Percentiles rank a stretch among this genome's conserved stretches.
Conservation (phyloP, 345 rosid genomes). For the Gossypium anomalum region DNA sequence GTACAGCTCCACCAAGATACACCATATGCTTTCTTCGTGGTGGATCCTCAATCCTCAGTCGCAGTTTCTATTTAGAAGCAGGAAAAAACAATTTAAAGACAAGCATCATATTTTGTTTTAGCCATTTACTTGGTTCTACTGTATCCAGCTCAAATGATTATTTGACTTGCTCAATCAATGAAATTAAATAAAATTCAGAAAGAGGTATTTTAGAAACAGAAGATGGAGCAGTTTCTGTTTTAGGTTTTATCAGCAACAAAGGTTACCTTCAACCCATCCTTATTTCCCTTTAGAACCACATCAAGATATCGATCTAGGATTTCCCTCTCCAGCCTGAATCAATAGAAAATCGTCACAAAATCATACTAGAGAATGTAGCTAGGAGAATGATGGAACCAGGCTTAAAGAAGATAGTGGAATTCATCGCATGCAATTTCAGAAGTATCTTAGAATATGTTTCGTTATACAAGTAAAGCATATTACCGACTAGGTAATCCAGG, state of each 20-base stretch:
- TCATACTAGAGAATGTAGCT: conserved; percentile 1
- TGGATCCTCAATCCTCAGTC: conserved; percentile 89
- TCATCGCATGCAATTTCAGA: neutral
- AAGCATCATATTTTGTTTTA: neutral
- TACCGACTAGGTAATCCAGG: conserved; percentile 99
- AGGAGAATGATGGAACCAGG: neutral
- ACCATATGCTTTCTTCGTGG: conserved; percentile 99
- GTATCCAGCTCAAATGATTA: neutral
- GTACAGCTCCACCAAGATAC: conserved; percentile 95
- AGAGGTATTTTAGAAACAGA: neutral
- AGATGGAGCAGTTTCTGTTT: neutral
- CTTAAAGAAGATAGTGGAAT: neutral
- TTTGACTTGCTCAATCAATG: neutral
- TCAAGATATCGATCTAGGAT: conserved; percentile 86
- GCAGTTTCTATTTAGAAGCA: conserved; percentile 55
- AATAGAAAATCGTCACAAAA: conserved; percentile 21
- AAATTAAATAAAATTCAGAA: neutral
- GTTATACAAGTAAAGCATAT: neutral
- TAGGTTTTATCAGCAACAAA: neutral
- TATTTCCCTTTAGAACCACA: conserved; percentile 88
- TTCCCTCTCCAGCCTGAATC: conserved; percentile 85
- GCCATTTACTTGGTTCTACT: neutral
- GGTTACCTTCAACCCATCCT: conserved; percentile 88
- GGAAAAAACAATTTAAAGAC: conserved; percentile 8
- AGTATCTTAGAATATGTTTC: neutral